These are phyloP conservation scores for Cordyceps militaris DNA, from an alignment of 2,329 filamentous ascomycete genomes.

Conservation along the genomic window DNA sequence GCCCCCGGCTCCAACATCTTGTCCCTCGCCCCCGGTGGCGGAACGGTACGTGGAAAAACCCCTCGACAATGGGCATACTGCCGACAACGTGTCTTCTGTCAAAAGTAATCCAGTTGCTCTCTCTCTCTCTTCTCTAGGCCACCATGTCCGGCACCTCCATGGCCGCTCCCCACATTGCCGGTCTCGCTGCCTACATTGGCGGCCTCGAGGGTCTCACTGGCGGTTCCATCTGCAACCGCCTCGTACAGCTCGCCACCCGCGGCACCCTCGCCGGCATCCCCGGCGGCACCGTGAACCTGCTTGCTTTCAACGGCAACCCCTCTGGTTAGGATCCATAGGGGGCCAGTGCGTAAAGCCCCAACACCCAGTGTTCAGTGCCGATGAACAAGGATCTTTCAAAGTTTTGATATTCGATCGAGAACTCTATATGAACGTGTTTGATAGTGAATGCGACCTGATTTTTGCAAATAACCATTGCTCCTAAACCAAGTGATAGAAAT, in stretches of 20 bases:
- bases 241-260: constrained; percentile 35
- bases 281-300: constrained; percentile 40
- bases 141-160: constrained; percentile 38
- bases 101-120: too few species aligned
- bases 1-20: constrained; percentile 40
- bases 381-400: too few species aligned
- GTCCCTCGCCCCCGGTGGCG: constrained; percentile 37
- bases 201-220: constrained; percentile 33
- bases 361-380: too few species aligned
- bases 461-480: too few species aligned
- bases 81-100: too few species aligned
- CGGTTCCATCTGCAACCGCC: constrained; percentile 40
- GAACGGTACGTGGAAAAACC: too few species aligned
- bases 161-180: constrained; percentile 33
- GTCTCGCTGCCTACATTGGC: constrained; percentile 37
- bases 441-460: too few species aligned
- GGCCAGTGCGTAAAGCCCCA: too few species aligned
- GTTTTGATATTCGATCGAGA: too few species aligned
- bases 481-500: too few species aligned
- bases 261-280: constrained; percentile 34
- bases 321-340: not conserved
- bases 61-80: too few species aligned
- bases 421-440: too few species aligned
- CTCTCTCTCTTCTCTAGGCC: not conserved
- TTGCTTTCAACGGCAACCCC: constrained; percentile 47